These are phyloP conservation scores for Pyricularia pennisetigena DNA, from an alignment of 2,329 filamentous ascomycete species.

Conservation along the genomic window DNA sequence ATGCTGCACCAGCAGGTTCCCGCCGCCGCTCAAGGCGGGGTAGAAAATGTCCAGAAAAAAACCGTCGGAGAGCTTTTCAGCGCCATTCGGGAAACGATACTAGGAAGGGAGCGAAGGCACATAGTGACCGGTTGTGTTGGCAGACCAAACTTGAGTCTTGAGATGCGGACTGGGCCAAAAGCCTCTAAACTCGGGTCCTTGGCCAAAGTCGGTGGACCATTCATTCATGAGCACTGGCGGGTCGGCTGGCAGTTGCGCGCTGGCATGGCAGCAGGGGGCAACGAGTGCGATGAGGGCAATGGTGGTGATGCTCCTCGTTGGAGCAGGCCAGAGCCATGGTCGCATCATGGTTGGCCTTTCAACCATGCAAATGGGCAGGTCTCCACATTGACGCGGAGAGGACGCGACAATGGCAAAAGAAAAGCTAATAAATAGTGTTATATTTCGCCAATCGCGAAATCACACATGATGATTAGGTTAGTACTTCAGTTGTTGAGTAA, in stretches of 20 bases:
- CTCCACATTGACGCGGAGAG: neutral
- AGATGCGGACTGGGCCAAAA: neutral
- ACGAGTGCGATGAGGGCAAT: neutral
- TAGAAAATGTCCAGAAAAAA: neutral
- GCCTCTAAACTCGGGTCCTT: neutral
- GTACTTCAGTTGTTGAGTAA: too few relatives aligned
- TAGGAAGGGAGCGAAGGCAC: neutral
- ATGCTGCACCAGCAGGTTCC: neutral
- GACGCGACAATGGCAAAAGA: neutral
- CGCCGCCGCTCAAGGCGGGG: neutral
- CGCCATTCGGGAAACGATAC: neutral
- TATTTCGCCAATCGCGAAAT: neutral
- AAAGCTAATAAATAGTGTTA: neutral
- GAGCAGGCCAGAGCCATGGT: neutral
- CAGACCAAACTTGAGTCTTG: neutral
- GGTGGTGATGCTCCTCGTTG: neutral
- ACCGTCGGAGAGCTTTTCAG: neutral
- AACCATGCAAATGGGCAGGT: neutral
- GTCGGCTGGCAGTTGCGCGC: neutral
- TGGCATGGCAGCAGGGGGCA: neutral
- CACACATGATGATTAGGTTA: too few relatives aligned
- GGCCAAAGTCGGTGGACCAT: neutral
- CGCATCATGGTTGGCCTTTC: neutral
- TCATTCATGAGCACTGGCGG: neutral
- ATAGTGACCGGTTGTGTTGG: neutral